Evolutionary conservation across 225 moss, liverwort and hornwort species (phyloP).

Genomic region (Pseudisothecium myosuroides): DNA sequence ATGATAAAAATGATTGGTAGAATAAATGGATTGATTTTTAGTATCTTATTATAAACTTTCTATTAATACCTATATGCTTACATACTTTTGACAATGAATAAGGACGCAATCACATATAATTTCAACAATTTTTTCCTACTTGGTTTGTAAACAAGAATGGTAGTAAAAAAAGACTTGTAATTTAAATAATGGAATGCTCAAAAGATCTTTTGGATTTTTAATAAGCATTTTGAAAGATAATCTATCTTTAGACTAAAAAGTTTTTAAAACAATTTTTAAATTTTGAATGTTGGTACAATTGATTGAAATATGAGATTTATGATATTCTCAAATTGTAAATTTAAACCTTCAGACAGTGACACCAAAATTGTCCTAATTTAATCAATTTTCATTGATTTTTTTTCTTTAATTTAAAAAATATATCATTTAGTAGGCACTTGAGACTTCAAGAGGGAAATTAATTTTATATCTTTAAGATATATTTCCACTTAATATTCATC

Average conservation of each 20-base stretch:
- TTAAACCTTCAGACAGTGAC: background rate
- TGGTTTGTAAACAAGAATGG: background rate
- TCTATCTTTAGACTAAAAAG: accelerated
- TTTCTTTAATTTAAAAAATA: background rate
- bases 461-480: background rate
- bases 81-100: background rate
- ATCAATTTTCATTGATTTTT: background rate
- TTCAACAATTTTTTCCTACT: background rate
- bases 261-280: background rate
- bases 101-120: background rate
- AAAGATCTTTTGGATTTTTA: background rate
- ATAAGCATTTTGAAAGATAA: background rate
- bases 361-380: background rate
- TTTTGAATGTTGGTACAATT: background rate
- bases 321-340: background rate
- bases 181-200: background rate
- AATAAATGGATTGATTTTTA: no score
- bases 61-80: background rate
- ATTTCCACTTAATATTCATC: background rate
- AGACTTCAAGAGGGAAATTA: background rate
- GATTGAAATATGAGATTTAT: background rate
- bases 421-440: accelerated
- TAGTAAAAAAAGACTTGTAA: background rate
- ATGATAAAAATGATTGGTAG: background rate
- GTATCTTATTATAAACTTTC: no score